Percentiles rank a stretch among this genome's conserved stretches.
phyloP scores from a whole-genome alignment of 208 protist genomes.

The Kentomonas sorsogonicus region DNA sequence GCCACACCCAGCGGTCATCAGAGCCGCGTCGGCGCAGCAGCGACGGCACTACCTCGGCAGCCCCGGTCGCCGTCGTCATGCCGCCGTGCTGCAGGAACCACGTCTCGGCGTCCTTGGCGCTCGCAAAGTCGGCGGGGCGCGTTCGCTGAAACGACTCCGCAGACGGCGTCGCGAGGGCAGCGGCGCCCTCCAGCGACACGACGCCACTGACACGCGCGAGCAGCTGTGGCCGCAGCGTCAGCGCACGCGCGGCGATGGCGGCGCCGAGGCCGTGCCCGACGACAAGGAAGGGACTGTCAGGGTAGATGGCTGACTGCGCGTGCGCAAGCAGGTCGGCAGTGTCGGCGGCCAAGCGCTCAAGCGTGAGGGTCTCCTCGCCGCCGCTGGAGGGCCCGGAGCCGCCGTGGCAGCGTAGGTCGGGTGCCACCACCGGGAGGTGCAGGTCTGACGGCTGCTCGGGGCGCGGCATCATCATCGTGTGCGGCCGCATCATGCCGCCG shows the following conservation, averaged over 20 bases:
- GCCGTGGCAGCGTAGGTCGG: conserved; percentile 88
- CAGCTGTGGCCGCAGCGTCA: conserved; percentile 19
- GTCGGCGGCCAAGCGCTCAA: conserved; percentile 63
- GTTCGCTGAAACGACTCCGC: conserved; percentile 66
- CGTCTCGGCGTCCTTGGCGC: conserved; percentile 48
- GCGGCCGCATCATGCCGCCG: too few relatives aligned
- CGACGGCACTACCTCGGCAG: conserved; percentile 63
- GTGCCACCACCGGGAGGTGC: too few relatives aligned
- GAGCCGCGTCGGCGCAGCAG: conserved; percentile 31
- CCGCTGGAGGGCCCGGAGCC: conserved; percentile 52
- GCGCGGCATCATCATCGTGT: too few relatives aligned
- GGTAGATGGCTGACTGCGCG: conserved; percentile 37
- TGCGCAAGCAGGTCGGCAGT: conserved; percentile 40
- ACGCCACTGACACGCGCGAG: conserved; percentile 42
- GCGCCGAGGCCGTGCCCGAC: conserved; percentile 86
- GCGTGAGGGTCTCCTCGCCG: conserved; percentile 60
- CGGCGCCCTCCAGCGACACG: conserved; percentile 85
- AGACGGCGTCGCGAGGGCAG: conserved; percentile 82
- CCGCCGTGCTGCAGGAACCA: conserved; percentile 80
- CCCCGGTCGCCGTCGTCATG: conserved; percentile 57
- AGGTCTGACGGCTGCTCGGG: too few relatives aligned
- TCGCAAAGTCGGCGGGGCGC: conserved; percentile 60
- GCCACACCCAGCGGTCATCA: conserved; percentile 64
- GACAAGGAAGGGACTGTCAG: conserved; percentile 47
- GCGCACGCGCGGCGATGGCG: conserved; percentile 48